Base-by-base conservation (phyloP, 768 basidiomycete species). In the Leccinum uliginosum region DNA sequence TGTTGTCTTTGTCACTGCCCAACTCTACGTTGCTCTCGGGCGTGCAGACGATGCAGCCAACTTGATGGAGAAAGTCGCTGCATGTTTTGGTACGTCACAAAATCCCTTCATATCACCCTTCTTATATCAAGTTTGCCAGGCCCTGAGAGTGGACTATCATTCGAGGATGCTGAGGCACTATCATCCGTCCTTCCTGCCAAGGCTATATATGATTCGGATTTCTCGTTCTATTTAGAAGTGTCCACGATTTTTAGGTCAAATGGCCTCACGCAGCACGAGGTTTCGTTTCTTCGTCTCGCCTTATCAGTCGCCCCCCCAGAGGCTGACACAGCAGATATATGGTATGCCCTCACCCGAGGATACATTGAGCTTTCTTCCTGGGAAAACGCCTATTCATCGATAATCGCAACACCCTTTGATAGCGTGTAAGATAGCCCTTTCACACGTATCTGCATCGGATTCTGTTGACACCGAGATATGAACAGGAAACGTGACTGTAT, bases 341-440 rank as follows among this genome's bases (percentile, higher is more conserved):
- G 94, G 93, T 80, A 78, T 59, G 86, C 77, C 56, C 76, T 94
- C 19, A 90, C 89, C 71, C 82, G 85, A 65, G 89, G 89, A 27
- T 81, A 86, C 53, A 83, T 83, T 19, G 86, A 89, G 49, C 74
- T 91, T 43, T 84, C 81, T 6, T 74, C 80, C 59, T 97, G 87
- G 73, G 92, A 95, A 64, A 87, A 93, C 63, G 96, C 97, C 2
- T 98, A 98, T 72, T 79, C 85, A 46, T 77, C 85, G 23, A 72
- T 98, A 65, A 83, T 89, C 67, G 77, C 83, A 19, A 81, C 81
- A 7, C 92, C 94, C 6, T 86, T 84, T 62, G 81, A 87, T 60
- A 83, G 84, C 64, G 78, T 90, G 94, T 97, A 70, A 73, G 94
- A 81, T 21, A 61, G 46, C 53, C 27, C 9, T 38, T 34, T 47